Evolutionary conservation across 352 stramenopile species (phyloP), one percentile per base, ranked within the genome.

Genomic region (Pelagophyceae sp.): DNA sequence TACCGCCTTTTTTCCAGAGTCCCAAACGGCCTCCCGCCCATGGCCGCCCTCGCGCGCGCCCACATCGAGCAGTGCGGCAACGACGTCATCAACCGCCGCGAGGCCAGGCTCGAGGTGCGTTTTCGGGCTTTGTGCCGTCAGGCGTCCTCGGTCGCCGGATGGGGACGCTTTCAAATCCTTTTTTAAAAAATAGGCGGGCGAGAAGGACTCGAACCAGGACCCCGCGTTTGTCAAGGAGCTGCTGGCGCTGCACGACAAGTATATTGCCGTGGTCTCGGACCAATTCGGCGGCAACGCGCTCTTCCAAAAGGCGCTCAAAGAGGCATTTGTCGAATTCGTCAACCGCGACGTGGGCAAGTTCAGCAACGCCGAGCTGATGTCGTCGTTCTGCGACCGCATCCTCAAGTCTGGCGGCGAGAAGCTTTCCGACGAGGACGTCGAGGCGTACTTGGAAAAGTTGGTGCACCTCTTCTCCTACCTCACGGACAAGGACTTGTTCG

Each of bases 401-500:
- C 87, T 99, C 6, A 99, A 99, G 86, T 97, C 91, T 72, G 95
- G 95, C 45, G 95, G 93, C 69, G 96, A 99, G 82, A 98, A 98
- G 82, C 88, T 99, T 31, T 97, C 87, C 72, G 96, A 99, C 80
- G 79, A 81, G 5, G 87, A 92, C 77, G 95, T 99, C 31, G 96
- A 99, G 80, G 88, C 97, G 78, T 97, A 93, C 79, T 81, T 99
- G 27, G 93, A 98, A 78, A 96, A 97, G 79, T 94, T 98, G 77
- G 96, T 99, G 37, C 95, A 98, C 80, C 90, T 99, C 31, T 99
- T 99, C 80, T 97, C 92, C 27, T 99, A 99, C 85, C 83, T 99
- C 38, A 98, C 91, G 0, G 96, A 99, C 83, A 99, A 99, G 88
- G 96, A 99, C 87, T 82, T 98, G 51, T 99, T 99, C 85, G 95